Evolutionary conservation across 805 yeast species (phyloP), one percentile per base, ranked within the genome.

Genomic region (Maudiozyma serrabonitensis): DNA sequence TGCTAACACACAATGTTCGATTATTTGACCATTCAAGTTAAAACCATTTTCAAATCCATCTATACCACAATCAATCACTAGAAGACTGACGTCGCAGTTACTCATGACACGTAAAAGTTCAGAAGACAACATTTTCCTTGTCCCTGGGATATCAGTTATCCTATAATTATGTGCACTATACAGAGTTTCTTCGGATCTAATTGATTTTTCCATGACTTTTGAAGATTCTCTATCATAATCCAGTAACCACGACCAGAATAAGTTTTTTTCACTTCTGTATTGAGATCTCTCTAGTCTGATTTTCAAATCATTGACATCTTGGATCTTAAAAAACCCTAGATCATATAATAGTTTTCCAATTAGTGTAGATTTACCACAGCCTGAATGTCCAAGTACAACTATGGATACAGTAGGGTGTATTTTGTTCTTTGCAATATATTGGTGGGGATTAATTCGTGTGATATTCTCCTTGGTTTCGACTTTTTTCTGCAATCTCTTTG

Each of bases 281-380:
- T 37, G 28, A 2, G 40, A 34, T 23, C 46, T 49, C 21, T 47
- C 51, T 5, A 46, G 39, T 15, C 35, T 16, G 13, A 41, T 46
- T 26, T 52, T 50, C 41, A 49, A 16, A 4, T 50, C 45, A 34
- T 56, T 53, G 25, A 54, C 46, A 2, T 51, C 44, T 7, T 51
- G 48, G 1, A 52, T 47, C 11, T 31, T n/a, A 4, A 54, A 25
- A 34, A 39, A n/a, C 11, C 41, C 23, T 3, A 48, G 26, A 35
- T 56, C 57, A 41, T 43, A 18, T 25, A 56, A 34, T 18, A 56
- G 21, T 28, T 52, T 42, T 12, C 59, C 57, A 23, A 52, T 11
- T 6, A 56, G 15, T 12, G 57, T 54, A 6, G 59, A 49, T 41
- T 56, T 56, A 13, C 59, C 59, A 15, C 57, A 43, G 6, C 16